Base-by-base conservation (phyloP, 2,329 filamentous ascomycete species). In the Phialocephala subalpina region DNA sequence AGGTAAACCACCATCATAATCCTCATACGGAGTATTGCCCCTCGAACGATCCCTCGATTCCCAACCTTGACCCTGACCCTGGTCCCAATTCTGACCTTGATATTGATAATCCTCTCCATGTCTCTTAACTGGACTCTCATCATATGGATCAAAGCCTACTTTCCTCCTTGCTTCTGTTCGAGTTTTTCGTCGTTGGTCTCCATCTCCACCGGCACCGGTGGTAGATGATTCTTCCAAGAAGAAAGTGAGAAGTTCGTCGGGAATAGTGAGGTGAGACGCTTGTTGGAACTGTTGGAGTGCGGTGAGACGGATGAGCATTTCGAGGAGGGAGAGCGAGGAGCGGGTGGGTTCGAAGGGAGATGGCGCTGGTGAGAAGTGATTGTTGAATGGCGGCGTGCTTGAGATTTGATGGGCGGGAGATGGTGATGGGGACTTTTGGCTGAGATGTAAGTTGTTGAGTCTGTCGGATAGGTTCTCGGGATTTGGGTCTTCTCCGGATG, bases 251-350 rank as follows among this genome's bases (percentile, higher is more conserved):
- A 92, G 82, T 73, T 93, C 90, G 75, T 93, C 90, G 20, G 87
- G 87, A 66, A 92, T 91, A 42, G 88, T 83, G 14, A 93, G 85
- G 72, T 92, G 90, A 0, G 89, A 90, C 62, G 86, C 83, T 81
- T 93, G 90, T 70, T 91, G 87, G 78, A 92, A 92, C 80, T 93
- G 90, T 75, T 93, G 90, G 3, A 92, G 83, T 0, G 90, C 87
- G 1, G 88, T 89, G 33, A 93, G 84, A 61, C 91, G 90, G 65
- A 92, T 84, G 7, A 93, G 84, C 77, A 90, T 91, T 75, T 93
- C 90, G 52, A 93, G 84, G 22, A 92, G 85, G 4, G 90, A 92
- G 6, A 93, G 82, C 0, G 88, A 91, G 0, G 89, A 90, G 62
- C 86, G 87, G 71, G 92, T 86, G 35, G 81, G 78, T 62, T 80